Base-by-base conservation (phyloP, 176 grass and related monocot species). In the Musa troglodytarum region DNA sequence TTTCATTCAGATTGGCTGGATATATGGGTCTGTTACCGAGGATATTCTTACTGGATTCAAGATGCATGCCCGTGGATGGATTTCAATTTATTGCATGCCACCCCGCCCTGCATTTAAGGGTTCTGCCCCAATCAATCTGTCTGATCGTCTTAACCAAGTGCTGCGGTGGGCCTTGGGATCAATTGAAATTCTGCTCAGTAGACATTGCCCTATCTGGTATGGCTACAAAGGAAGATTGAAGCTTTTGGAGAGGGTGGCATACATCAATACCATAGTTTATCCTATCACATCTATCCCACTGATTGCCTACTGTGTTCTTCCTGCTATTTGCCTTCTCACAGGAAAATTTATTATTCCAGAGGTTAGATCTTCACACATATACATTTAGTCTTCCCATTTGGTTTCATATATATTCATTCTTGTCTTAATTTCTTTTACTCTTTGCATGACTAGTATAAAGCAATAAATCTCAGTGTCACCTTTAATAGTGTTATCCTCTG, bases 41-140 rank as follows among this genome's bases (percentile, higher is more conserved):
- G 72, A 50, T 74, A 65, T 84, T 52, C 76, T 43, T 34, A 92
- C 90, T 23, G 84, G 81, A 20, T 84, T 89, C 25, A 82, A 50
- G 63, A 92, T 92, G 90, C 90, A 92, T 62, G 81, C 81, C n/a
- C 84, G 86, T 11, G 90, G 90, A 51, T 92, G 90, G 90, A 57
- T 20, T 25, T 92, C 90, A 7, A 85, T 78, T 65, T 92, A 92
- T 82, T 86, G 90, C 84, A 17, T 73, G 63, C 86, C 90, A 9
- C 9, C 63, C 17, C 63, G 52, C 10, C 29, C 81, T 16, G 81
- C 84, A 12, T 84, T 92, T 72, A 76, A 75, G 86, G 83, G 69
- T 71, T 86, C 78, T 77, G 26, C 83, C 15, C 68, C 16, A 8
- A 49, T 55, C 2, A 65, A 68, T 78, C 64, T 74, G 34, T 77